Base-by-base conservation (phyloP, 257 asterid genomes). In the Solanum ossicruentum region DNA sequence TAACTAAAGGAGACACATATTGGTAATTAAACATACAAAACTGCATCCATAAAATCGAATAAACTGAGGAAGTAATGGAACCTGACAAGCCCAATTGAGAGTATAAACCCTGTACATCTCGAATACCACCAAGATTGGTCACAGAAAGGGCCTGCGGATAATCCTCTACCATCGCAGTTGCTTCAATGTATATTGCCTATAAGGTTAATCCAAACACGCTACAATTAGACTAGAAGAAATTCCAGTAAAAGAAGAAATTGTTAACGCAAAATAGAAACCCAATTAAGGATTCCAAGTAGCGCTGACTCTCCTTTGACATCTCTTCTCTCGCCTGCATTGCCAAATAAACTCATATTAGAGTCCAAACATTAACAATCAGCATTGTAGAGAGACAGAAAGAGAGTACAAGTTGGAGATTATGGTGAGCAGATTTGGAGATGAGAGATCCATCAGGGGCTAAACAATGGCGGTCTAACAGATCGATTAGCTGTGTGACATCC, bases 381-480 rank as follows among this genome's bases (percentile, higher is more conserved):
- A 43, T 82, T 61, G 2, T n/a, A 39, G 15, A 85, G 60, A 81
- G 45, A 85, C 36, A 43, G 55, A 58, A 87, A 73, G 45, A n/a
- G 6, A 21, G 4, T 92, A 96, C 98, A 83, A 90, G 93, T 78
- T 96, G 97, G 87, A 93, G 98, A 91, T 95, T 96, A 88, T 86
- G 89, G 92, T 87, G 92, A 85, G 97, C 75, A 85, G 98, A 96
- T 92, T 96, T 96, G 85, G 97, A 95, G 85, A 95, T 77, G 91
- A 95, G 97, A 87, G 99, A 96, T 83, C 97, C 98, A 84, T 95
- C 99, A 28, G 98, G 97, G 41, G 99, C 96, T 89, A 96, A 91
- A 87, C 97, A 96, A 84, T 95, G 98, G 82, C 98, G 96, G 88
- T 96, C 99, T 79, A 96, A 91, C 91, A 93, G 99, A 85, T 96